Conservation (phyloP, 306 rosid genomes). For the Vicia villosa region DNA sequence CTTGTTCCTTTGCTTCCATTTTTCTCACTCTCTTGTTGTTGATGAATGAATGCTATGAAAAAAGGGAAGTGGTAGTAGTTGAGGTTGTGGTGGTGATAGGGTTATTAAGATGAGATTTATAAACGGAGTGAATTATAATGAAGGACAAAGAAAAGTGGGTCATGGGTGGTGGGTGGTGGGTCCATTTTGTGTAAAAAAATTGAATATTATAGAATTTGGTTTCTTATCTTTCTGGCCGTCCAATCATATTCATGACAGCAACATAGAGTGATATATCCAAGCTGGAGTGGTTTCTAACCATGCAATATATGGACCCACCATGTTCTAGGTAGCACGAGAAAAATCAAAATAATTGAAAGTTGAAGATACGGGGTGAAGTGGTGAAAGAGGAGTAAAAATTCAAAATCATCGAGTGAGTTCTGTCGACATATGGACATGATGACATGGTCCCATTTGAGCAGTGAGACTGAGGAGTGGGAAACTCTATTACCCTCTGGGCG, state of each 20-base stretch:
- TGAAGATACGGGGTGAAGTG: background rate
- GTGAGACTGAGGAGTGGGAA: background rate
- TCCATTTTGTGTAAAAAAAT: constrained; percentile 3
- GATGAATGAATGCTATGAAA: background rate
- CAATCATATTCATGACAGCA: constrained; percentile 32
- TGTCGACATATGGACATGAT: background rate
- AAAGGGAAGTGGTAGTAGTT: background rate
- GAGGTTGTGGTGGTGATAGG: background rate
- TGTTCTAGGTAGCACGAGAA: constrained; percentile 22
- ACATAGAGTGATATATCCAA: constrained; percentile 22
- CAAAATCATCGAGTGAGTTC: constrained; percentile 24
- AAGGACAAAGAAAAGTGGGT: background rate
- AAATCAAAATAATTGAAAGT: background rate
- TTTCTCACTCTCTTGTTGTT: background rate
- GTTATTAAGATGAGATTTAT: constrained; percentile 27
- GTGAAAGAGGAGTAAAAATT: background rate
- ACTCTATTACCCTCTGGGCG: constrained; percentile 4
- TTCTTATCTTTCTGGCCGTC: constrained; percentile 41
- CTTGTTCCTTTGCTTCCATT: constrained; percentile 91
- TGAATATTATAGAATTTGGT: background rate
- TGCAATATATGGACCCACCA: constrained; percentile 10
- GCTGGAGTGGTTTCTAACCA: constrained; percentile 28
- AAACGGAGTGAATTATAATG: background rate
- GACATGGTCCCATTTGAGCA: background rate
- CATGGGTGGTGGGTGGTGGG: constrained; percentile 40